Evolutionary conservation across 352 stramenopile species (phyloP).

Genomic region (Phytophthora rubi): DNA sequence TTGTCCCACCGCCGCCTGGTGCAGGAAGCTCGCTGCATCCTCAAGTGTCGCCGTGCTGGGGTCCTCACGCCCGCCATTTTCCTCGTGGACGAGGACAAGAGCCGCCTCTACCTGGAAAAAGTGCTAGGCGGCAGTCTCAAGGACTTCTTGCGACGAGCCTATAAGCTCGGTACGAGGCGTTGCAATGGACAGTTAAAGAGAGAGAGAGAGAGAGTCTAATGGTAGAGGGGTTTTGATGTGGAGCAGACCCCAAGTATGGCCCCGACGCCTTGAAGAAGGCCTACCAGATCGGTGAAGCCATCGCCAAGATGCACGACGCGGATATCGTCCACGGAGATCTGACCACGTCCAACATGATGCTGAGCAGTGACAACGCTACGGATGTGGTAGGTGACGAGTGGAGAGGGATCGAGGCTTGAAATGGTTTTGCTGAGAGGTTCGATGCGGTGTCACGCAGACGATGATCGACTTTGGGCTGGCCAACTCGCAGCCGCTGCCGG

Average conservation of each 20-base stretch:
- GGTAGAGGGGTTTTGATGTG: background rate
- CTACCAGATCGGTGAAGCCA: constrained; percentile 85
- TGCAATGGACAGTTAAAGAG: background rate
- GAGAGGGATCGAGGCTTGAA: background rate
- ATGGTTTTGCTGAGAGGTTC: constrained; percentile 1
- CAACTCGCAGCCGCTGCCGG: constrained; percentile 81
- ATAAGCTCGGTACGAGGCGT: constrained; percentile 48
- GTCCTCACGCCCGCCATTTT: constrained; percentile 80
- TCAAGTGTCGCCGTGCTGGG: constrained; percentile 79
- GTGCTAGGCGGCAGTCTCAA: constrained; percentile 76
- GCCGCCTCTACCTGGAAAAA: constrained; percentile 76
- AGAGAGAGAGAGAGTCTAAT: constrained; percentile 5
- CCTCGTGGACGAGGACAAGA: constrained; percentile 79
- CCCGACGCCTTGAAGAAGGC: constrained; percentile 67
- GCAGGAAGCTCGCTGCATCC: constrained; percentile 82
- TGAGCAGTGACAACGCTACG: constrained; percentile 66
- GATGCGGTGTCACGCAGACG: constrained; percentile 43
- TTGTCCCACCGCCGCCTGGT: constrained; percentile 80
- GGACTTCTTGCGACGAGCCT: constrained; percentile 64
- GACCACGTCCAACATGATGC: constrained; percentile 95
- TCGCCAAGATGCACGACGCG: constrained; percentile 92
- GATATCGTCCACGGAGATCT: constrained; percentile 94
- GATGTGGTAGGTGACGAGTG: constrained; percentile 55
- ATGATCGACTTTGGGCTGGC: constrained; percentile 90
- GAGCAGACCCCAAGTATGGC: constrained; percentile 59